Evolutionary conservation across 305 asterid genomes (phyloP).

Genomic region (Lippia alba): DNA sequence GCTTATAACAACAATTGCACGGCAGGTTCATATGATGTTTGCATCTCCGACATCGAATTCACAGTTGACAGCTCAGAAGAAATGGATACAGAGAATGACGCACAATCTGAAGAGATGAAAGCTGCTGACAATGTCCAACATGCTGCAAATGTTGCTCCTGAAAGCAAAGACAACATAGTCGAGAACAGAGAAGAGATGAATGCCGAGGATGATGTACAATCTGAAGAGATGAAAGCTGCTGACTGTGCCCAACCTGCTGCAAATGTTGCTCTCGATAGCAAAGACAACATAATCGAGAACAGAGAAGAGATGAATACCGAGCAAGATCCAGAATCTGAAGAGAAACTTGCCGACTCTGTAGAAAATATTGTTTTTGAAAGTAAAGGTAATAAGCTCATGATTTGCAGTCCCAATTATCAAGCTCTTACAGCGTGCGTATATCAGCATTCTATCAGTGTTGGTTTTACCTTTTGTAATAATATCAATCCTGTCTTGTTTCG

Average conservation of each 20-base stretch:
- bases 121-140: conserved; percentile 1
- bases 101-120: neutral
- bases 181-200: conserved; percentile 5
- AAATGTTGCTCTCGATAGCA: conserved; percentile 15
- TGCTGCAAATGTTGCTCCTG: conserved; percentile 18
- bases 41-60: conserved; percentile 29
- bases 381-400: conserved; percentile 21
- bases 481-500: neutral
- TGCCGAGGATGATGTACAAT: neutral
- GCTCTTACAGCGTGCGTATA: neutral
- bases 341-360: neutral
- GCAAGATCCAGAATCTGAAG: neutral
- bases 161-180: conserved; percentile 26
- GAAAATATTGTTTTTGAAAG: conserved; percentile 14
- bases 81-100: conserved; percentile 2
- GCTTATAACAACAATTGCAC: neutral
- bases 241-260: neutral
- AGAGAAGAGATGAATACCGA: neutral
- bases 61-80: conserved; percentile 13
- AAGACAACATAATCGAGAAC: conserved; percentile 28
- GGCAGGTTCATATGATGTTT: conserved; percentile 9
- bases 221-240: neutral
- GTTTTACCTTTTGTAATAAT: neutral
- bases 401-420: neutral
- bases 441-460: neutral